Evolutionary conservation across 441 rosid genomes (phyloP), one percentile per base, ranked within the genome.

Genomic region (Adansonia grandidieri): DNA sequence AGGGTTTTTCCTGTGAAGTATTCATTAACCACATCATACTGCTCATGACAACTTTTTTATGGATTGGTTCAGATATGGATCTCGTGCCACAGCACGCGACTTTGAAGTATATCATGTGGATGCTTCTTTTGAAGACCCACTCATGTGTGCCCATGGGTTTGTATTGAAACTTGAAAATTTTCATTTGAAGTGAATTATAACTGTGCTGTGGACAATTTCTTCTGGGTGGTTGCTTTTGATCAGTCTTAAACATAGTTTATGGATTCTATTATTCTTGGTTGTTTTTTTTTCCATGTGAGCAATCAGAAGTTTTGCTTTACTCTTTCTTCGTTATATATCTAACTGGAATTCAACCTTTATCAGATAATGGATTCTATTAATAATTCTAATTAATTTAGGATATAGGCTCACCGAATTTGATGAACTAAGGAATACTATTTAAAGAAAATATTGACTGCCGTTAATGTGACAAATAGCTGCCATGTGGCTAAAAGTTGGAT

Each of bases 111-210:
- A 95, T 82, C 91, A 92, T 47, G 88, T 81, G 22, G 32, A 89
- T 84, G 97, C 98, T 81, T 85, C 98, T 22, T 95, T 93, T 82
- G 97, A 95, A 83, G 98, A 95, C 77, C 97, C 98, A 15, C 91
- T 95, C 54, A 93, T 92, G 85, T 86, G 88, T 85, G 95, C 98
- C 70, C 89, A 77, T 5, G 98, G 98, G 97, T 95, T 84, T 40
- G 88, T 79, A 5, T 8, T 37, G 22, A 45, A 50, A 37, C 63
- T 57, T 40, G 15, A 42, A 77, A 11, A 13, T 15, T 45, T 62
- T 22, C 19, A 2, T 32, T 44, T 15, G 40, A 63, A 65, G 77
- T 72, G 37, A 53, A 58, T 62, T 67, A 56, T 24, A 24, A 0
- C 19, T 17, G 24, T 69, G 5, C 11, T 58, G 45, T 17, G 66